Evolutionary conservation across 2,329 filamentous ascomycete species (phyloP), one percentile per base, ranked within the genome.

Genomic region (Nemania abortiva): DNA sequence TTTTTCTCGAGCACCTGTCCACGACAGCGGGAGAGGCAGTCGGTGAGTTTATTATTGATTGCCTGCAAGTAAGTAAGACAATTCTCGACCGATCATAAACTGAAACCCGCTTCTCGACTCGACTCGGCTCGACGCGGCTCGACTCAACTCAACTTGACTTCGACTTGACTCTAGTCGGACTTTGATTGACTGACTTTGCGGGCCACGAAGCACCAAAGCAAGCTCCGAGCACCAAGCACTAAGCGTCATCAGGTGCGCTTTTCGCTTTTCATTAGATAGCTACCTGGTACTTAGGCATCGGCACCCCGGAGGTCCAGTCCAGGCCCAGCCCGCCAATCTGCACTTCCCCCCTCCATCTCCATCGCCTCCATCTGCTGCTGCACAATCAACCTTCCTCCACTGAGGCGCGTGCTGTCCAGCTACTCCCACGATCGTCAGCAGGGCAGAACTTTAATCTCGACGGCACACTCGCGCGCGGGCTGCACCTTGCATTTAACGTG

Each of bases 401-500:
- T n/a, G 29, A 53, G 64, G 27, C 56, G 56, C 60, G 60, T 61
- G 65, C 42, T 24, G 49, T 52, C 24, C 60, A 47, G 50, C 49
- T 39, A 7, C 37, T 42, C n/a, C 18, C 15, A 47, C 31, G n/a
- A 56, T 29, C 56, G 59, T 65, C 65, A 61, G 68, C 68, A 68
- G 56, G 55, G 57, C 60, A 61, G 27, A 39, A 62, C 37, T 49
- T 45, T 49, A 58, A 57, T 60, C 64, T 67, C 49, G 49, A 70
- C 65, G 20, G 31, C 47, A 42, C 45, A 50, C 20, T 50, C 49
- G n/a, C 42, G 42, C 13, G 63, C 42, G 57, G 42, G 29, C 31
- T 61, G 58, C 58, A 61, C 54, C 45, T 55, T 68, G 59, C 67
- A 63, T 66, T 49, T 47, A 22, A 47, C 55, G 56, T 67, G 64